Base-by-base conservation (phyloP, 2,329 filamentous ascomycete species). In the Ophiostoma sp. region DNA sequence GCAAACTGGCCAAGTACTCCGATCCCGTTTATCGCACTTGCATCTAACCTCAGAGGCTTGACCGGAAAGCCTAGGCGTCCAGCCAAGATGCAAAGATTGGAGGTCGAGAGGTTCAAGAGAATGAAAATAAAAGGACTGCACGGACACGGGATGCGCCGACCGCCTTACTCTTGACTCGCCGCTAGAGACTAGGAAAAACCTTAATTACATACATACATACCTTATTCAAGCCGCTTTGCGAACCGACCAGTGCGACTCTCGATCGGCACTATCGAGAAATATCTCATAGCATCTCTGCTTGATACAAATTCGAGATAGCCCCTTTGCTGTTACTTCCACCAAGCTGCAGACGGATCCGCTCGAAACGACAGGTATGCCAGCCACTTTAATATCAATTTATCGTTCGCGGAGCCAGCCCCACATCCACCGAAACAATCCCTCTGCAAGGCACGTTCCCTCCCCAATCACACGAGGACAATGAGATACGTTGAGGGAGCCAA, bases 321-420 rank as follows among this genome's bases (percentile, higher is more conserved):
- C 23, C 23, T n/a, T 57, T 57, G 4, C 23, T 27, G 23, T 11
- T 57, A 17, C 20, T 54, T 11, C 6, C 13, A 33, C 33, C 27
- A 33, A 35, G 33, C 57, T 57, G n/a, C 57, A 17, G 57, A 33
- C 33, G n/a, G 20, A 17, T 36, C 62, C 23, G n/a, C 62, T 36
- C 35, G 33, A 57, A 27, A 23, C 62, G n/a, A 36, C 17, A 65
- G 8, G 39, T 33, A n/a, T 31, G 35, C 52, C 62, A 65, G 62
- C 62, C 62, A 65, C 62, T 65, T 65, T 11, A 65, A n/a, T 65
- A 64, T 36, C 60, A 33, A 41, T 13, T 41, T 41, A 41, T 48
- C 57, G 15, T 33, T 62, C 23, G n/a, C 23, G n/a, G 44, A 48
- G 17, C 44, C 52, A 57, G 57, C 57, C 15, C 57, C 57, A 62